Base-by-base conservation (phyloP, 352 stramenopile species). In the Phytophthora meadii region DNA sequence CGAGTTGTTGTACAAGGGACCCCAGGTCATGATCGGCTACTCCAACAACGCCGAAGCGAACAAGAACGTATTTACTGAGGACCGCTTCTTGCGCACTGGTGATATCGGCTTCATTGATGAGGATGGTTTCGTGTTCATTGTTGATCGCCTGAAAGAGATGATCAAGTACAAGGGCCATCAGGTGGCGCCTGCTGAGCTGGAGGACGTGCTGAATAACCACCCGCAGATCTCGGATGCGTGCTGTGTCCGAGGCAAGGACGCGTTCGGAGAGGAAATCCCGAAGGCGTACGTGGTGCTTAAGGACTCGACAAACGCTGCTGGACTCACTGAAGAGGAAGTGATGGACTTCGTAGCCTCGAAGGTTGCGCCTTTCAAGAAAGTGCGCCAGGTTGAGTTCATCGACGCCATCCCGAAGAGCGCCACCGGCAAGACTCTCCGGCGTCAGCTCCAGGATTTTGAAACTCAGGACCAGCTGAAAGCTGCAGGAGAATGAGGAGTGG, bases 141-240 rank as follows among this genome's bases (percentile, higher is more conserved):
- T 90, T 0, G 95, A 98, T 68, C 78, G 95, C n/a, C 72, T 97
- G n/a, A 98, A 98, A 77, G 93, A 98, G 65, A 60, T 98, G 27
- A 98, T 98, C 74, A 98, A 98, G 79, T 93, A 97, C 57, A 97
- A 97, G 58, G 93, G 93, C 6, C 93, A 94, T 56, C 93, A 96
- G 58, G 79, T 98, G 15, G 88, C 92, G 9, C 94, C 93, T 11
- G 93, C 92, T 0, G 94, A 98, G 68, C 71, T 98, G 36, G 94
- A 98, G 73, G 92, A 93, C 22, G 70, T 98, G 10, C 48, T 98
- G 8, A 84, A 97, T 11, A 78, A 81, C 14, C 84, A 98, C 77
- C 79, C 79, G 12, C 59, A 81, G 15, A 68, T 98, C 12, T 65
- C 78, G 1, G 94, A 98, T 78, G 81, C 77, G 7, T 90, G 83